Percentiles rank a stretch among this genome's conserved stretches.
These are phyloP conservation scores for Globisporangium barbulae DNA, from an alignment of 352 stramenopile species.

Conservation along the genomic window DNA sequence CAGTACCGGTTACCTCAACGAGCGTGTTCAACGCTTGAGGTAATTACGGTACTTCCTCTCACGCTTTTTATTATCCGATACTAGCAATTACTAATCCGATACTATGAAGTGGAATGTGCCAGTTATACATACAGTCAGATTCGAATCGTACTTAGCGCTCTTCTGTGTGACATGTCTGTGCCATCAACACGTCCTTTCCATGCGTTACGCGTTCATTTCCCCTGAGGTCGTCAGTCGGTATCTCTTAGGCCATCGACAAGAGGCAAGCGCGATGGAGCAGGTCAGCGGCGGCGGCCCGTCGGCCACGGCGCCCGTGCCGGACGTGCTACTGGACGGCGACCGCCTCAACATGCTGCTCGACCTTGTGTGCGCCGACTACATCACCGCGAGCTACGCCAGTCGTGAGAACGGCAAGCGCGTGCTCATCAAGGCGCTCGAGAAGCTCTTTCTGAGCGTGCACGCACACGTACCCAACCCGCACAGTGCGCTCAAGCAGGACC, in stretches of 20 bases:
- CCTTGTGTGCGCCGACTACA: slow-evolving; percentile 83
- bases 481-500: slow-evolving; percentile 25
- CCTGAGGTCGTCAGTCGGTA: background rate
- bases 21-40: too few species aligned
- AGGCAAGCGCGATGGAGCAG: background rate
- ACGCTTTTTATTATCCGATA: too few species aligned
- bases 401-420: slow-evolving; percentile 82
- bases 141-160: too few species aligned
- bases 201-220: background rate
- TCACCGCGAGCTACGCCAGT: slow-evolving; percentile 82
- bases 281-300: too few species aligned
- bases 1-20: too few species aligned
- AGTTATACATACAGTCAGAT: too few species aligned
- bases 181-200: background rate
- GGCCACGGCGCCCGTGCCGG: slow-evolving; percentile 23
- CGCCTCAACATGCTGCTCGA: slow-evolving; percentile 84
- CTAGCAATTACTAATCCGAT: too few species aligned
- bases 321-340: slow-evolving; percentile 71
- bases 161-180: background rate
- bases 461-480: slow-evolving; percentile 17
- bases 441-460: slow-evolving; percentile 77
- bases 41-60: too few species aligned
- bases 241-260: too few species aligned
- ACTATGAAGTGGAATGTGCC: too few species aligned
- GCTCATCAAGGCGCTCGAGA: slow-evolving; percentile 72